phyloP scores from a whole-genome alignment of 116 monocot genomes.

The Iris pallida region DNA sequence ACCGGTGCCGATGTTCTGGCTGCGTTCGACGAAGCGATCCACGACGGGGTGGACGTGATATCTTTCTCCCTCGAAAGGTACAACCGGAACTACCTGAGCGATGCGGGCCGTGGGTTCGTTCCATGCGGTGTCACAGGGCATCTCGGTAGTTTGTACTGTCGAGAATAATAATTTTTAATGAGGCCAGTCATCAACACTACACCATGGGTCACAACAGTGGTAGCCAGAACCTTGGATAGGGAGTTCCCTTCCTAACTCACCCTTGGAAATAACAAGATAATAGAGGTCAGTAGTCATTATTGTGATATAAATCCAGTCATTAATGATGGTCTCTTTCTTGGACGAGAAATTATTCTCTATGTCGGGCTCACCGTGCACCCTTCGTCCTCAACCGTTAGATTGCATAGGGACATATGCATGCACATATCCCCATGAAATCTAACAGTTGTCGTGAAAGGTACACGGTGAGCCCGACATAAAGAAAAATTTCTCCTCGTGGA shows the following conservation, averaged over 20 bases:
- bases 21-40: constrained; percentile 61
- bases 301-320: too few relatives aligned
- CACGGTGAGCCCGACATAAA: too few relatives aligned
- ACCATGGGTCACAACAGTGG: constrained; percentile 66
- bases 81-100: constrained; percentile 12
- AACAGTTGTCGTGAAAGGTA: too few relatives aligned
- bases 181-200: constrained; percentile 39
- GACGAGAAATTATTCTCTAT: too few relatives aligned
- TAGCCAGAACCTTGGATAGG: constrained; percentile 59
- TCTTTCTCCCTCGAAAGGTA: constrained; percentile 68
- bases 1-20: constrained; percentile 67
- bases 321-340: too few relatives aligned
- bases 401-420: too few relatives aligned
- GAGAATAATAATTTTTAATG: too few relatives aligned
- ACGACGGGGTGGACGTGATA: constrained; percentile 75
- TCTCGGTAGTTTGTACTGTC: constrained; percentile 48
- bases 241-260: constrained; percentile 35
- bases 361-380: too few relatives aligned
- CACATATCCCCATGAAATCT: too few relatives aligned
- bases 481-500: too few relatives aligned
- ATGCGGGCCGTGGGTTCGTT: constrained; percentile 55
- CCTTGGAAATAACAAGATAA: constrained; percentile 6
- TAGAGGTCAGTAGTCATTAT: constrained; percentile 12
- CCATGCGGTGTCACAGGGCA: constrained; percentile 46
- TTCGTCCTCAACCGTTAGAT: too few relatives aligned